Evolutionary conservation across 116 monocot genomes (phyloP), one percentile per base, ranked within the genome.

Genomic region (Trichopus zeylanicus): DNA sequence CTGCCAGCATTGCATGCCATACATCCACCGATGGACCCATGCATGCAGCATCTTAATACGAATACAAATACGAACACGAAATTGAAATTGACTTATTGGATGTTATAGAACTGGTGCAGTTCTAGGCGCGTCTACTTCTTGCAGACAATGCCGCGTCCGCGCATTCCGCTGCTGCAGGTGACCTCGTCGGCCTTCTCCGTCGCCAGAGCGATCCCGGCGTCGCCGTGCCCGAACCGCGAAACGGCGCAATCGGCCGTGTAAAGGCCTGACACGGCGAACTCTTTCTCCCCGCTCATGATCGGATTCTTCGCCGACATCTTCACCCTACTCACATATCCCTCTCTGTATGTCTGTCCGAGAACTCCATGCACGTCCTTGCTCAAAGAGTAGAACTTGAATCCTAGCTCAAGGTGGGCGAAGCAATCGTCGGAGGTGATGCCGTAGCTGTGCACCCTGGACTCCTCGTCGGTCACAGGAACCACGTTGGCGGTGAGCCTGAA

Each of bases 391-490:
- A 84, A 84, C 63, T 73, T 72, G 73, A 84, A 84, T 12, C 68
- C 66, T 13, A 79, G 26, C 30, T 84, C 84, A n/a, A 84, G 68
- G 46, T 84, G 84, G 1, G 76, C 84, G 33, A 63, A 76, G 48
- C 84, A 76, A 53, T 84, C 67, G 11, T 73, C 76, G 25, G 48
- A 57, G 4, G 73, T 58, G 31, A 84, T 64, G 16, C 54, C 65
- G 47, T 84, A 84, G 6, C 23, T 21, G 66, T 80, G 84, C 21
- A 80, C 62, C 61, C 68, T 33, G 0, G 75, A 75, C 28, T 84
- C 84, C 25, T 84, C 64, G 8, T 64, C 60, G 2, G 84, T 72
- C 28, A 80, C 60, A 4, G 84, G 84, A 1, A 72, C 75, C 1
- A 66, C 84, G 9, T 10, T 66, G n/a, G 68, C 80, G 5, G 63